These are phyloP conservation scores for Akanthomyces dipterigenus DNA, from an alignment of 2,329 filamentous ascomycete species.

Conservation along the genomic window DNA sequence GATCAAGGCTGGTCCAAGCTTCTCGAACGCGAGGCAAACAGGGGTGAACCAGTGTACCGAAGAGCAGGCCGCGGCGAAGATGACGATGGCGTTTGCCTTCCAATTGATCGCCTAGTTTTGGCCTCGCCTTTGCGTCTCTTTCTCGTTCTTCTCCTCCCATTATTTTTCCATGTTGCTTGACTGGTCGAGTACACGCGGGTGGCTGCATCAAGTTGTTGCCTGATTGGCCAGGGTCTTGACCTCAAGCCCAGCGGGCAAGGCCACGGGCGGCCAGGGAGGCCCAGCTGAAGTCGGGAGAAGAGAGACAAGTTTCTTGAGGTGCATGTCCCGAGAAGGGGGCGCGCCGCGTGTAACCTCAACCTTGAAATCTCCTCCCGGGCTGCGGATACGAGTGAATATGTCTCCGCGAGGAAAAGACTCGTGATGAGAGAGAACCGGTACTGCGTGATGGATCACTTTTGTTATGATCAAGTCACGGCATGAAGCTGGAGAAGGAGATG, in stretches of 20 bases:
- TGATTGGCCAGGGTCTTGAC: not conserved
- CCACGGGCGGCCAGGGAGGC: not conserved
- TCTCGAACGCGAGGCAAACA: too few species aligned
- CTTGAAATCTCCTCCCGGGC: not conserved
- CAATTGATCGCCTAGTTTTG: too few species aligned
- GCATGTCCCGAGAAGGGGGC: not conserved
- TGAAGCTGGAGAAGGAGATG: not conserved
- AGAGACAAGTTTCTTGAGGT: not conserved
- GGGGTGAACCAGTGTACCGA: too few species aligned
- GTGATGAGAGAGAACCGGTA: not conserved
- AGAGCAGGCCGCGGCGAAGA: too few species aligned
- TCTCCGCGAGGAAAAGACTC: not conserved
- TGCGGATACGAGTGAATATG: constrained; percentile 1
- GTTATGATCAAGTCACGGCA: not conserved
- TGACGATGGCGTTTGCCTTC: too few species aligned
- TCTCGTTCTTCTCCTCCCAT: too few species aligned
- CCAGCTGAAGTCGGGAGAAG: not conserved
- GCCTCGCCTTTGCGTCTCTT: too few species aligned
- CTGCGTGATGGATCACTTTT: not conserved
- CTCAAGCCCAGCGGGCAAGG: not conserved
- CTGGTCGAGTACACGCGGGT: not conserved
- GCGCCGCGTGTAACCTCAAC: not conserved
- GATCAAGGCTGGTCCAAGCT: too few species aligned
- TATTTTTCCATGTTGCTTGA: too few species aligned
- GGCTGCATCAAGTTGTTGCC: not conserved